Percentiles rank a stretch among this genome's conserved stretches.
Conservation (phyloP, 2,329 filamentous ascomycete species). For the Fusarium algeriense region DNA sequence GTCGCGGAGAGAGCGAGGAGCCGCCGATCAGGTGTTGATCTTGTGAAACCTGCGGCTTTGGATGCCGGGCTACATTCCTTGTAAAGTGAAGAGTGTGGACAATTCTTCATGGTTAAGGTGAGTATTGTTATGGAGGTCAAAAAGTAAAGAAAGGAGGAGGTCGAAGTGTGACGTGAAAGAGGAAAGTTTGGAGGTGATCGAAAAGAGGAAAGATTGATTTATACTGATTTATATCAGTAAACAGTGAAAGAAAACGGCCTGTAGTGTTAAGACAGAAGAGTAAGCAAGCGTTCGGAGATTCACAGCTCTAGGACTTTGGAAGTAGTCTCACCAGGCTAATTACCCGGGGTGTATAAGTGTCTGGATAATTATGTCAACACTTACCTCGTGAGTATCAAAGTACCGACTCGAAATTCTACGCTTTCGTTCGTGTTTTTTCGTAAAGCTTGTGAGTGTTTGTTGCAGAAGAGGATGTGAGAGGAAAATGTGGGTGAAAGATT, state of each 20-base stretch:
- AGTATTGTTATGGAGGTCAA: background rate
- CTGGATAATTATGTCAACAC: background rate
- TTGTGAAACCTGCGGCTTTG: slow-evolving; percentile 22
- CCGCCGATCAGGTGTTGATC: slow-evolving; percentile 17
- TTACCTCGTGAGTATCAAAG: background rate
- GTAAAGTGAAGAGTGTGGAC: background rate
- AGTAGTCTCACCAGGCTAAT: background rate
- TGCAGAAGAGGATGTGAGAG: background rate
- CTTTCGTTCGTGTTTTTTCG: rapidly evolving
- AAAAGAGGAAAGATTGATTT: background rate
- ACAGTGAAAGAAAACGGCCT: too few species aligned
- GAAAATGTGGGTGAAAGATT: background rate
- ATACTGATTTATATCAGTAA: too few species aligned
- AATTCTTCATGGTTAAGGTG: background rate
- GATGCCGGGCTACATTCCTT: slow-evolving; percentile 31
- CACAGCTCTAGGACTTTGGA: background rate
- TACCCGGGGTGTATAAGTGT: background rate
- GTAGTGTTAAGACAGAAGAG: background rate
- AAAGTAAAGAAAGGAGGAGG: background rate
- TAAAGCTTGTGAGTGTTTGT: background rate
- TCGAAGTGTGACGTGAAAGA: background rate
- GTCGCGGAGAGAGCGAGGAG: slow-evolving; percentile 24
- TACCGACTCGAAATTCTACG: background rate
- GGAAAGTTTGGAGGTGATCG: background rate
- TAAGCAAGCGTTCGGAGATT: background rate